phyloP scores from a whole-genome alignment of 2,329 filamentous ascomycete species.

The Hypomyces rosellus region DNA sequence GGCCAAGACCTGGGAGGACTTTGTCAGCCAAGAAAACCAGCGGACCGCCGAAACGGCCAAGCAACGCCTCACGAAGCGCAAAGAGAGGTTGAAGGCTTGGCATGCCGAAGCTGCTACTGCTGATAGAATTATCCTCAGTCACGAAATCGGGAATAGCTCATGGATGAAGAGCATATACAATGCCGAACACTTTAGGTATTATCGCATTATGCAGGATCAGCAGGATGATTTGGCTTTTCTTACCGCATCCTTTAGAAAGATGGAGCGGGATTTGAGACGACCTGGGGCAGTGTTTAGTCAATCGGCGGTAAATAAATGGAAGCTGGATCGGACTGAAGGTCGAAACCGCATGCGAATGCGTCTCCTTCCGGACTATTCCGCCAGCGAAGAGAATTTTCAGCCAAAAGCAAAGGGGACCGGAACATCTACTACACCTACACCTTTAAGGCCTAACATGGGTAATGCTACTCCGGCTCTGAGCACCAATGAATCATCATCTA shows the following conservation, averaged over 20 bases:
- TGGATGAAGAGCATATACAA: constrained; percentile 96
- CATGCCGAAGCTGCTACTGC: constrained; percentile 59
- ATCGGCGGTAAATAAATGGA: constrained; percentile 65
- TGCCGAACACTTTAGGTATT: constrained; percentile 86
- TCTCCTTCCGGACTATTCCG: constrained; percentile 69
- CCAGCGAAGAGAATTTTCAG: constrained; percentile 67
- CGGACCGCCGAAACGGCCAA: constrained; percentile 71
- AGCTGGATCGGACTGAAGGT: constrained; percentile 90
- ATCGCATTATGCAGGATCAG: constrained; percentile 83
- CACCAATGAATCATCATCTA: background rate
- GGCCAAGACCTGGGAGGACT: constrained; percentile 81
- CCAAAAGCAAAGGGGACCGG: constrained; percentile 67
- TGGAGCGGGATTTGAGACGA: constrained; percentile 70
- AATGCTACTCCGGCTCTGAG: constrained; percentile 15
- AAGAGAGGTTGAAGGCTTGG: constrained; percentile 79
- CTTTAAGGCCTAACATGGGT: constrained; percentile 28
- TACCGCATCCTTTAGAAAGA: constrained; percentile 65
- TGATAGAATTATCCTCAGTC: constrained; percentile 69
- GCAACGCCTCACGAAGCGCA: constrained; percentile 64
- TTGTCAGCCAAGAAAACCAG: constrained; percentile 74
- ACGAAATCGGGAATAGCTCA: constrained; percentile 78
- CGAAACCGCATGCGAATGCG: constrained; percentile 91
- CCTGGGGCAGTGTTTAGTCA: constrained; percentile 77
- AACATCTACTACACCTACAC: constrained; percentile 27
- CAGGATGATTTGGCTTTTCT: constrained; percentile 83